Conservation (phyloP, 2,329 filamentous ascomycete genomes). For the Hymenoscyphus fraxineus region DNA sequence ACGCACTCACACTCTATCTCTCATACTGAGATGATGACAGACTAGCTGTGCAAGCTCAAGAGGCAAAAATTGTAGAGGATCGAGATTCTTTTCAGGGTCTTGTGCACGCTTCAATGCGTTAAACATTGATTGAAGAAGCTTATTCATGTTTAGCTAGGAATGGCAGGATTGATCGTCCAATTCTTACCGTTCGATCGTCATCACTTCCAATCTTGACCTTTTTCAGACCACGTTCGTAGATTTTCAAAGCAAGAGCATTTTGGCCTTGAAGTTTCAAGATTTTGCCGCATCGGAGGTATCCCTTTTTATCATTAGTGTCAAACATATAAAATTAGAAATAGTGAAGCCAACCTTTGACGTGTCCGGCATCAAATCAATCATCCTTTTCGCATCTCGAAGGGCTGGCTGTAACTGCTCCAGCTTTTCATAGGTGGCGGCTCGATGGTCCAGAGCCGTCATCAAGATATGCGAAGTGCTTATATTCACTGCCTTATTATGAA, state of each 20-base stretch:
- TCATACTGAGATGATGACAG: constrained; percentile 28
- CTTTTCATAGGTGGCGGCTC: constrained; percentile 36
- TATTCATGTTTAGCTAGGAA: neutral
- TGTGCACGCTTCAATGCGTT: constrained; percentile 29
- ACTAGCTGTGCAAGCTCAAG: constrained; percentile 35
- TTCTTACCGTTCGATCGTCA: constrained; percentile 28
- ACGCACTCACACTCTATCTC: constrained; percentile 31
- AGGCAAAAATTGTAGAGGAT: constrained; percentile 34
- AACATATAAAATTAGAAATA: neutral
- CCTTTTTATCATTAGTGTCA: constrained; percentile 21
- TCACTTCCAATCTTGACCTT: constrained; percentile 34
- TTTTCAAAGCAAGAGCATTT: constrained; percentile 31
- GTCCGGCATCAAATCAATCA: constrained; percentile 33
- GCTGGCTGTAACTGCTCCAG: constrained; percentile 28
- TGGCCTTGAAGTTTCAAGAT: constrained; percentile 31
- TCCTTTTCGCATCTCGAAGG: constrained; percentile 33
- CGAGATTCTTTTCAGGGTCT: constrained; percentile 27
- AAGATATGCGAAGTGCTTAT: constrained; percentile 27
- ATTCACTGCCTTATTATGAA: constrained; percentile 24
- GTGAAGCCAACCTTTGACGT: constrained; percentile 28
- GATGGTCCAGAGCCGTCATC: constrained; percentile 34
- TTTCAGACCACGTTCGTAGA: constrained; percentile 34
- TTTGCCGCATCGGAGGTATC: constrained; percentile 36
- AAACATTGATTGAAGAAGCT: constrained; percentile 33
- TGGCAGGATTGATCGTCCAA: neutral